Evolutionary conservation across 2,329 filamentous ascomycete species (phyloP).

Genomic region (Colletotrichum sp.): DNA sequence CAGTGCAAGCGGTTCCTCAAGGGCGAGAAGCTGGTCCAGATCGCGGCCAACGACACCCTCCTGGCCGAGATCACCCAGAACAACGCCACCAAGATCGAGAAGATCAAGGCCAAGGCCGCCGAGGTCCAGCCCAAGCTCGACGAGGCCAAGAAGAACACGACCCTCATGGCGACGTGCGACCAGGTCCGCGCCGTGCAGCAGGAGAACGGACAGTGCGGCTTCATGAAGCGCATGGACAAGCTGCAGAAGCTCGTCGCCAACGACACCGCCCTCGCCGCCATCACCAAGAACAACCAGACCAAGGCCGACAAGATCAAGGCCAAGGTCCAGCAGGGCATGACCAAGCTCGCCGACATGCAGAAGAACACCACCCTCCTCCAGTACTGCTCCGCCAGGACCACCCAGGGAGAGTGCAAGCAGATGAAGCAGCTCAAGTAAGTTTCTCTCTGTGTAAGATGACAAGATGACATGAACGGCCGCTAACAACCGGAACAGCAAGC

Average conservation of each 20-base stretch:
- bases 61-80: slow-evolving; percentile 35
- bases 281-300: slow-evolving; percentile 33
- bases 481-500: slow-evolving; percentile 1
- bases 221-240: slow-evolving; percentile 31
- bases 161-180: slow-evolving; percentile 36
- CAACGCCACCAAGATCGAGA: slow-evolving; percentile 39
- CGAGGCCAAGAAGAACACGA: slow-evolving; percentile 34
- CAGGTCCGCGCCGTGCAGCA: slow-evolving; percentile 33
- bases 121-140: slow-evolving; percentile 33
- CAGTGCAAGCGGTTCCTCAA: slow-evolving; percentile 36
- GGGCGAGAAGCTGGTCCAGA: slow-evolving; percentile 31
- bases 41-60: slow-evolving; percentile 39
- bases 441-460: accelerated
- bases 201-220: slow-evolving; percentile 30
- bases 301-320: slow-evolving; percentile 29
- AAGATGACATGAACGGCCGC: not conserved
- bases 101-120: slow-evolving; percentile 40
- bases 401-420: slow-evolving; percentile 11
- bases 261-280: slow-evolving; percentile 23
- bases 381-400: slow-evolving; percentile 8
- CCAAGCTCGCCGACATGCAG: slow-evolving; percentile 18
- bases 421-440: slow-evolving; percentile 11
- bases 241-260: slow-evolving; percentile 28
- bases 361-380: slow-evolving; percentile 10
- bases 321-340: slow-evolving; percentile 20